Percentiles rank a stretch among this genome's conserved stretches.
These are phyloP conservation scores for Talaromyces adpressus DNA, from an alignment of 495 filamentous ascomycete species.

Conservation along the genomic window DNA sequence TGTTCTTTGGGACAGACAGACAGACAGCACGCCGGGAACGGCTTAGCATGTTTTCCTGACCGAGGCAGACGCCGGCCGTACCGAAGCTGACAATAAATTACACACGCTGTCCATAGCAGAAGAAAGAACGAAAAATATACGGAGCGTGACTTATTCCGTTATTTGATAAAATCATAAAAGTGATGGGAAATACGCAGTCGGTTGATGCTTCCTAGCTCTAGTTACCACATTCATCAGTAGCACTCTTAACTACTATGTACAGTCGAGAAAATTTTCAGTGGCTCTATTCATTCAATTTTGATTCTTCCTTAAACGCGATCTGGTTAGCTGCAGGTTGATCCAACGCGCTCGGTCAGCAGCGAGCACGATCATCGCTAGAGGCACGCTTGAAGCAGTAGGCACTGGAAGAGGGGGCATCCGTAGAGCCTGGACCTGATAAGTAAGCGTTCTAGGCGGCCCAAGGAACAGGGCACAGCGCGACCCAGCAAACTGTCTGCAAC, in stretches of 20 bases:
- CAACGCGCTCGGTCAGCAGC: background rate
- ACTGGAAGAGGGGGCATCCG: background rate
- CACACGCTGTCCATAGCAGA: background rate
- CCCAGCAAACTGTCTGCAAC: background rate
- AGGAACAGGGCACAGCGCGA: background rate
- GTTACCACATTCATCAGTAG: background rate
- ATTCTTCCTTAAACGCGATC: background rate
- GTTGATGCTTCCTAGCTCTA: background rate
- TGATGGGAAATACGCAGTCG: background rate
- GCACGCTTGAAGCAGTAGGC: background rate
- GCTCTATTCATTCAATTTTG: background rate
- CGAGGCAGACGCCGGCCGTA: background rate
- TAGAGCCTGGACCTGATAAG: constrained; percentile 1
- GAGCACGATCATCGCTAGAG: background rate
- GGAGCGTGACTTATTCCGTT: background rate
- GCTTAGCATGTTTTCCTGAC: background rate
- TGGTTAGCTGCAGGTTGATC: background rate
- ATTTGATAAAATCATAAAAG: background rate
- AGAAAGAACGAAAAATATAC: background rate
- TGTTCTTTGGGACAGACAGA: background rate
- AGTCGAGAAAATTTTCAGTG: background rate
- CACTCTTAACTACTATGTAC: no score
- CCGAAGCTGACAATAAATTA: background rate
- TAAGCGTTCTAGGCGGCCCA: constrained; percentile 5
- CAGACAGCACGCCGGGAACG: background rate